Conservation (phyloP, 1,139 yeast species). For the Sporopachydermia cereana region DNA sequence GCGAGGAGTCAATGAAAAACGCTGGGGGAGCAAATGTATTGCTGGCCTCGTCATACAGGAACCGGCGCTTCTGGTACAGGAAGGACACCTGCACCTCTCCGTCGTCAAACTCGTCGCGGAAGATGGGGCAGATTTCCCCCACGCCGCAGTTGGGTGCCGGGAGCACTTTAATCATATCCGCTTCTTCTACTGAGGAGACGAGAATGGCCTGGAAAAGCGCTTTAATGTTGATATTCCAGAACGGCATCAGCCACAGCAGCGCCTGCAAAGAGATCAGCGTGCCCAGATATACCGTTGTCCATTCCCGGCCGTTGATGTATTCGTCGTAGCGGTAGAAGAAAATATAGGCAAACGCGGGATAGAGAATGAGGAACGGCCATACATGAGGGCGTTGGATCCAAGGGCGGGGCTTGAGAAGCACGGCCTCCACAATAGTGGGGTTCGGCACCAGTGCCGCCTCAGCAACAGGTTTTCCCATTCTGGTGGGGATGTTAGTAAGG, state of each 20-base stretch:
- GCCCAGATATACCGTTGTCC: conserved; percentile 80
- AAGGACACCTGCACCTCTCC: conserved; percentile 59
- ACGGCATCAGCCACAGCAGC: conserved; percentile 83
- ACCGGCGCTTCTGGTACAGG: conserved; percentile 86
- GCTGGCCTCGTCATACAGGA: conserved; percentile 47
- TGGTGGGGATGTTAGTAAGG: too few relatives aligned
- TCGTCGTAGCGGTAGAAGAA: conserved; percentile 63
- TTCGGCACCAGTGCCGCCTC: conserved; percentile 25
- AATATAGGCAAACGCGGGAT: conserved; percentile 62
- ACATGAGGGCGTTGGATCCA: conserved; percentile 60
- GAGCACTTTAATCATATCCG: conserved; percentile 58
- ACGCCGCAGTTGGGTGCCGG: conserved; percentile 84
- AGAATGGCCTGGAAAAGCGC: conserved; percentile 56
- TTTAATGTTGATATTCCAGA: conserved; percentile 75
- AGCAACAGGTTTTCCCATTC: too few relatives aligned
- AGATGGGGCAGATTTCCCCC: conserved; percentile 63
- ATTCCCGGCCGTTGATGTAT: conserved; percentile 68
- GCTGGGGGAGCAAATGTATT: conserved; percentile 68
- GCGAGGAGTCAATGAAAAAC: conserved; percentile 56
- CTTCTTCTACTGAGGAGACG: conserved; percentile 40
- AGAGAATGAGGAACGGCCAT: conserved; percentile 71
- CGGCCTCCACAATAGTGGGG: conserved; percentile 50
- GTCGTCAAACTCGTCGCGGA: conserved; percentile 45
- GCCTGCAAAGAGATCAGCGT: conserved; percentile 61
- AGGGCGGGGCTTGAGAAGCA: conserved; percentile 63